Evolutionary conservation across 768 basidiomycete genomes (phyloP), one percentile per base, ranked within the genome.

Genomic region (Tylopilus rubrobrunneus): DNA sequence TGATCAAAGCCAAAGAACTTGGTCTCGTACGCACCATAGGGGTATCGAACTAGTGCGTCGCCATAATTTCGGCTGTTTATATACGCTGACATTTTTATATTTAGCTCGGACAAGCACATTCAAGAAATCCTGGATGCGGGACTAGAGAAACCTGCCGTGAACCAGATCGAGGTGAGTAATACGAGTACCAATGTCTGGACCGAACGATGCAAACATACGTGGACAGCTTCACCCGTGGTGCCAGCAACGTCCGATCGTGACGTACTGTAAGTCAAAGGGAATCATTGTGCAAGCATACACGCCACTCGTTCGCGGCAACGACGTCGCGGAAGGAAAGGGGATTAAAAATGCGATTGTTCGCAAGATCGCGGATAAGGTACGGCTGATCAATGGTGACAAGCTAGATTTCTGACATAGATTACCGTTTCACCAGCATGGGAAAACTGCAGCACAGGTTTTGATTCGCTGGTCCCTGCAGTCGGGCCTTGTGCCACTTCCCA

Each of bases 241-340:
- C 70, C 90, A 92, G 66, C 90, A 92, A 66, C 77, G 75, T 25
- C 76, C 79, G 7, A 88, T 93, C 51, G 87, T 87, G 17, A 76
- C 83, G 3, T 93, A 86, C 67, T 91, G 88, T 67, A 61, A 70
- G 25, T 67, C 75, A 43, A 73, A 85, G 56, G 71, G 73, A 4
- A 87, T 92, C 52, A 65, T 82, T 21, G 71, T 89, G 9, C 75
- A 88, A 61, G 89, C 87, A 0, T 89, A 91, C 64, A 81, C 85
- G 56, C 89, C 92, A 0, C 73, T 93, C 44, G 64, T 90, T 34
- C 77, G 82, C 10, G 83, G 82, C 2, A 47, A 36, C 6, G 55
- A 56, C 1, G 56, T 25, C 6, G 31, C 6, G 6, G 46, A 55
- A 19, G 64, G 62, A 21, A 65, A 59, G 4, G 63, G 78, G 28